phyloP scores from a whole-genome alignment of 2,329 filamentous ascomycete genomes.

The Colletotrichum magnum region DNA sequence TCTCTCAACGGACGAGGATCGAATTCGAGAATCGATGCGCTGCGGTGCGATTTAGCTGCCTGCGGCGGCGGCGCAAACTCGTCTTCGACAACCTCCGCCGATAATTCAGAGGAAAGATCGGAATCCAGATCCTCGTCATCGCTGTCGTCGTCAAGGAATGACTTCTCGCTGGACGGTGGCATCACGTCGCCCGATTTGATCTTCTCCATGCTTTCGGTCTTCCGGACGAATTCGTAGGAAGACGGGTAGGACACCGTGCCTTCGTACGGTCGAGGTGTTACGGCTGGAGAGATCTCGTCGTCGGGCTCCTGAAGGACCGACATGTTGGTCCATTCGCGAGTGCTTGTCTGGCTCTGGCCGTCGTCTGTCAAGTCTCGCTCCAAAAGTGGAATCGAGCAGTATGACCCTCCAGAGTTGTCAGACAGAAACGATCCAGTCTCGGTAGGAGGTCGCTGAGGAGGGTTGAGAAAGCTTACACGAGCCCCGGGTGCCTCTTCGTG shows the following conservation, averaged over 20 bases:
- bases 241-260: slow-evolving; percentile 5
- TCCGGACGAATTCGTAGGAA: slow-evolving; percentile 69
- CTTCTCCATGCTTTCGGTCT: slow-evolving; percentile 66
- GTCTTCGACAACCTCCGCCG: slow-evolving; percentile 59
- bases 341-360: slow-evolving; percentile 56
- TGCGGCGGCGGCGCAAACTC: slow-evolving; percentile 40
- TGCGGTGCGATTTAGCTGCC: slow-evolving; percentile 19
- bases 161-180: slow-evolving; percentile 51
- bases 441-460: slow-evolving; percentile 47
- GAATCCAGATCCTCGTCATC: slow-evolving; percentile 62
- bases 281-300: slow-evolving; percentile 46
- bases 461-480: slow-evolving; percentile 45
- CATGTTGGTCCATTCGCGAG: slow-evolving; percentile 67
- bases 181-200: slow-evolving; percentile 54
- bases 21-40: slow-evolving; percentile 26
- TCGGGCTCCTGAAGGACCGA: slow-evolving; percentile 68
- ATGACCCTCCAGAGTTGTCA: slow-evolving; percentile 79
- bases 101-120: slow-evolving; percentile 75
- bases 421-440: slow-evolving; percentile 66
- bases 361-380: slow-evolving; percentile 75
- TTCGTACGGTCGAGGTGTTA: slow-evolving; percentile 40
- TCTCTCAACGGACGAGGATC: slow-evolving; percentile 30
- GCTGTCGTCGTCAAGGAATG: slow-evolving; percentile 64
- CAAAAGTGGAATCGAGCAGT: slow-evolving; percentile 82
- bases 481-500: slow-evolving; percentile 38